These are phyloP conservation scores for Citrus mangshanensis DNA, from an alignment of 345 rosid genomes.

Conservation along the genomic window DNA sequence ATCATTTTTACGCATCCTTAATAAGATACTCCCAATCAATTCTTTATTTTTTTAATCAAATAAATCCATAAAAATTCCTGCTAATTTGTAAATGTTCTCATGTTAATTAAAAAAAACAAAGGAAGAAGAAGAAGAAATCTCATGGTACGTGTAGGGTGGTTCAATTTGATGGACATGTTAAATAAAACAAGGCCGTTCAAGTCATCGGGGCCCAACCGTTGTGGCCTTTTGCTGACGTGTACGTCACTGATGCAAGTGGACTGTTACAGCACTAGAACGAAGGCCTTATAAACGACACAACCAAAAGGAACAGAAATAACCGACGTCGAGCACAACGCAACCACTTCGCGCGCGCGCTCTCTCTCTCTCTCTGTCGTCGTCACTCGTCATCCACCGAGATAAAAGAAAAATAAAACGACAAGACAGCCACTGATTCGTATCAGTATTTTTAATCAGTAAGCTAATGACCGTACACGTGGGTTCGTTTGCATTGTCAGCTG, in stretches of 20 bases:
- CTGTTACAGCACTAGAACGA: not conserved
- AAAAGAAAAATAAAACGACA: not conserved
- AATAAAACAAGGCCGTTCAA: not conserved
- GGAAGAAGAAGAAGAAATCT: too few relatives aligned
- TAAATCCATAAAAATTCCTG: too few relatives aligned
- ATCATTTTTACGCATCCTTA: too few relatives aligned
- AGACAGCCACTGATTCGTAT: not conserved
- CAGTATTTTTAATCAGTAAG: not conserved
- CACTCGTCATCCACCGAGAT: too few relatives aligned
- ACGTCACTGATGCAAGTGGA: not conserved
- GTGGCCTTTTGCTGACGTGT: not conserved
- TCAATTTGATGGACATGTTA: too few relatives aligned
- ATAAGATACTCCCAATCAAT: too few relatives aligned
- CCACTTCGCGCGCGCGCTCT: not conserved
- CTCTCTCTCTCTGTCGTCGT: not conserved
- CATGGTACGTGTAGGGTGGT: too few relatives aligned
- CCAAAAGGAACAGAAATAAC: not conserved
- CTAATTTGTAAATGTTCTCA: too few relatives aligned
- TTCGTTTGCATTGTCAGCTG: slow-evolving; percentile 2
- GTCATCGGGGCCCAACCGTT: not conserved
- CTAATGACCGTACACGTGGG: slow-evolving; percentile 9
- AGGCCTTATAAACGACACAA: not conserved
- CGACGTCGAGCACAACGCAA: not conserved
- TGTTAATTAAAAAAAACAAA: too few relatives aligned
- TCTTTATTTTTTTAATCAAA: too few relatives aligned